phyloP scores from a whole-genome alignment of 805 yeast species.

The Candida jianshihensis region DNA sequence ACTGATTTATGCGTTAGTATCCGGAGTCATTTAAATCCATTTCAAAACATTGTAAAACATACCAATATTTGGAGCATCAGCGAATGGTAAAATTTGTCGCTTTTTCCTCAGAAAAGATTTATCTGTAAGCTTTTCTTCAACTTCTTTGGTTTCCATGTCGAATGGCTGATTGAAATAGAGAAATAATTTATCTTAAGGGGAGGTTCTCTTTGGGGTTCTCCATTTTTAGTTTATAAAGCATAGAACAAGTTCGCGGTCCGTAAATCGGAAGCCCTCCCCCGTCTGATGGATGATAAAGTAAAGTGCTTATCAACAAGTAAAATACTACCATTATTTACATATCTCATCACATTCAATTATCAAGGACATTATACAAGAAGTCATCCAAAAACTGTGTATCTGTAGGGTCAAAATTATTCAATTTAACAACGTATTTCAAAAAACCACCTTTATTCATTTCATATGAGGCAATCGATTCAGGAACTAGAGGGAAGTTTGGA shows the following conservation, averaged over 20 bases:
- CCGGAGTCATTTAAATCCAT: neutral
- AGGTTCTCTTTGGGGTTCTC: too few relatives aligned
- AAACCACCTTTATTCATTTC: slow-evolving; percentile 8
- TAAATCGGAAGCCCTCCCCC: too few relatives aligned
- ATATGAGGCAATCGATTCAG: too few relatives aligned
- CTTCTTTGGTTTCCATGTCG: neutral
- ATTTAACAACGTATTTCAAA: slow-evolving; percentile 12
- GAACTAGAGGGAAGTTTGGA: too few relatives aligned
- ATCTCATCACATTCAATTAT: slow-evolving; percentile 1
- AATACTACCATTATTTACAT: too few relatives aligned
- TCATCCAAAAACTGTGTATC: slow-evolving; percentile 19
- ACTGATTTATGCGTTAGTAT: slow-evolving; percentile 32
- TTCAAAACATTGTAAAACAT: slow-evolving; percentile 23
- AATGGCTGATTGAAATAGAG: too few relatives aligned
- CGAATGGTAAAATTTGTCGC: slow-evolving; percentile 44
- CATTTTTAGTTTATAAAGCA: too few relatives aligned
- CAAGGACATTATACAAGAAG: slow-evolving; percentile 14
- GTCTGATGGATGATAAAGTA: too few relatives aligned
- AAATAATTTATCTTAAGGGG: too few relatives aligned
- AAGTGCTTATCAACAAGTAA: too few relatives aligned
- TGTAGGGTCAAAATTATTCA: slow-evolving; percentile 8
- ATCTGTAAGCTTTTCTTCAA: neutral
- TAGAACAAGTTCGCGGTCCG: too few relatives aligned
- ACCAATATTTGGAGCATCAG: slow-evolving; percentile 85
- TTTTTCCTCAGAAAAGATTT: neutral